Conservation (phyloP, 2,329 filamentous ascomycete species). For the Dactylonectria macrodidyma region DNA sequence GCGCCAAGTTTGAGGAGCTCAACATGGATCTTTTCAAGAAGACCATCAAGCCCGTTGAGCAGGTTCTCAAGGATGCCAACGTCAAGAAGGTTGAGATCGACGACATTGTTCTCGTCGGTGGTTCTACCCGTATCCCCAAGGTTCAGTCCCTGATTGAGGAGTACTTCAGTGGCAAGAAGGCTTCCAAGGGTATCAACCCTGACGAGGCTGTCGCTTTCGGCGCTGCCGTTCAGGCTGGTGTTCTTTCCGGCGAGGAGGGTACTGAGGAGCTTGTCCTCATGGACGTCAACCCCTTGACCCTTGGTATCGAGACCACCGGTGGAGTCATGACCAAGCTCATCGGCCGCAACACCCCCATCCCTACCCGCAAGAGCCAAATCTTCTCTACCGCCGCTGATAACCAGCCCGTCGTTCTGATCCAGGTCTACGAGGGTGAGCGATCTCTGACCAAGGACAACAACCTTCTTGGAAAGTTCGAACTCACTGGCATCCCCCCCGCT, state of each 20-base stretch:
- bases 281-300: constrained; percentile 96
- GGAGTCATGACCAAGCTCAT: constrained; percentile 99
- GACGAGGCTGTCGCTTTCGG: constrained; percentile 99
- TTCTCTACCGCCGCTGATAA: constrained; percentile 98
- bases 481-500: constrained; percentile 94
- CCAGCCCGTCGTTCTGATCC: constrained; percentile 95
- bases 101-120: constrained; percentile 98
- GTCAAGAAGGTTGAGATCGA: constrained; percentile 95
- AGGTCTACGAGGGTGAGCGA: constrained; percentile 95
- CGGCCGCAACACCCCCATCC: constrained; percentile 93
- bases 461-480: constrained; percentile 97
- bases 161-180: constrained; percentile 96
- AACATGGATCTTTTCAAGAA: constrained; percentile 99
- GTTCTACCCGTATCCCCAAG: constrained; percentile 99
- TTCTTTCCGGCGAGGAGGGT: constrained; percentile 89
- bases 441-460: constrained; percentile 98
- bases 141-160: constrained; percentile 95
- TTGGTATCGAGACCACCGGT: constrained; percentile 97
- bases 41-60: constrained; percentile 98
- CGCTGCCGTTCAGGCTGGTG: constrained; percentile 96
- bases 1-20: constrained; percentile 99
- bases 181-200: constrained; percentile 99
- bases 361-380: constrained; percentile 97
- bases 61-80: constrained; percentile 98
- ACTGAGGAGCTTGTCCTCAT: constrained; percentile 89